Evolutionary conservation across 2,329 filamentous ascomycete genomes (phyloP), one percentile per base, ranked within the genome.

Genomic region (Mycosphaerelloides madeirae): DNA sequence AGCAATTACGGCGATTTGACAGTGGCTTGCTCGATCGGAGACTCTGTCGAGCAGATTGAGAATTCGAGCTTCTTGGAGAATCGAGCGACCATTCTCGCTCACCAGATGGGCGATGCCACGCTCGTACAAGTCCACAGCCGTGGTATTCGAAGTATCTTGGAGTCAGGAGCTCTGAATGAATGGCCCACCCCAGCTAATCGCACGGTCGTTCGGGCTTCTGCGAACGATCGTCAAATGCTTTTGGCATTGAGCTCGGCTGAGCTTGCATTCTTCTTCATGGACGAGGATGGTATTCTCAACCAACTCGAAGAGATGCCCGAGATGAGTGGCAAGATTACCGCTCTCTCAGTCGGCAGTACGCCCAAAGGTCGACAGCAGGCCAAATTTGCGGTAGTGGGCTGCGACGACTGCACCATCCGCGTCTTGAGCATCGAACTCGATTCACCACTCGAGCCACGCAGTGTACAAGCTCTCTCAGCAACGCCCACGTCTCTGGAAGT

Each of bases 241-340:
- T 84, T 97, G 38, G 93, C 93, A 1, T 74, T 99, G 19, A 97
- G 90, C 63, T 96, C 90, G 7, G 91, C 91, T 29, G 93, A 98
- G 65, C 91, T 98, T 52, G 87, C 95, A 32, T 98, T 97, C 63
- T 98, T 98, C 57, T 94, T 98, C 65, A 91, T 96, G 81, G 93
- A 96, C 60, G 78, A 81, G 0, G 91, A 97, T 66, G 90, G 90
- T 22, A 91, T 97, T 69, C 95, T 96, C 55, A 86, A 62, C 15
- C 62, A 65, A 45, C 55, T 65, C 11, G 70, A 97, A 54, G 90
- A 97, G 61, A 89, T 91, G 65, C 88, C 89, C 58, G 85, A 94
- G 59, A 93, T 98, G 85, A 89, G 86, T 41, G 91, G 89, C 35
- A 96, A 90, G 0, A 90, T 98, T 38, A 97, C 90, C 14, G 94